Base-by-base conservation (phyloP, 2,329 filamentous ascomycete genomes). In the Fusarium sp. region DNA sequence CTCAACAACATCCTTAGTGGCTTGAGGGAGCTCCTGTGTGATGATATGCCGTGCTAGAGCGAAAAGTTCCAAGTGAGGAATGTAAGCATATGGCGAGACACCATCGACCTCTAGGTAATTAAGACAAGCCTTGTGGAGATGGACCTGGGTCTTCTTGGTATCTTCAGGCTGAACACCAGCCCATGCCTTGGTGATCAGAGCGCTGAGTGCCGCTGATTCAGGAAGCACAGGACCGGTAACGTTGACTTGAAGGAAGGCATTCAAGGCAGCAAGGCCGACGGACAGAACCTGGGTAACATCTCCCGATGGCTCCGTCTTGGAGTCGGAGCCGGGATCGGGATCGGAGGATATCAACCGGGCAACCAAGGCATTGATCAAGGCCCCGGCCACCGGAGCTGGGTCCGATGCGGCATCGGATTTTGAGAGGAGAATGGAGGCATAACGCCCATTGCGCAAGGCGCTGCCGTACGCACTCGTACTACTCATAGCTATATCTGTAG, bases 171-270 rank as follows among this genome's bases (percentile, higher is more conserved):
- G 66, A n/a, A 55, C 57, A 27, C 60, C 59, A 15, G 59, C 56
- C 65, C 80, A 82, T 5, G 84, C 76, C 27, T 80, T 78, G n/a
- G 80, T 71, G 54, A 85, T 81, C 6, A 78, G 69, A 2, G 66
- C 62, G 32, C 80, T 76, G n/a, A 84, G 56, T 4, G 71, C 52
- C 32, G 61, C 41, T 41, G 70, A 51, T 39, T 71, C 65, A 0
- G 78, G 71, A n/a, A 97, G 82, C 0, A 93, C 90, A 1, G 94
- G 94, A 0, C 94, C 94, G 5, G 94, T 97, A 54, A 96, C 92
- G 75, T 93, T 97, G 1, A 89, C 88, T 77, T 97, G 94, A 17
- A 97, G 79, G 76, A 97, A 97, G 13, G 90, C 87, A 74, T 93
- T 86, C 13, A 97, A 83, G 3, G 79, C 75, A 40, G 79, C 78